Percentiles rank a stretch among this genome's conserved stretches.
Evolutionary conservation across 2,329 filamentous ascomycete genomes (phyloP).

Genomic region (Cadophora luteo-olivacea): DNA sequence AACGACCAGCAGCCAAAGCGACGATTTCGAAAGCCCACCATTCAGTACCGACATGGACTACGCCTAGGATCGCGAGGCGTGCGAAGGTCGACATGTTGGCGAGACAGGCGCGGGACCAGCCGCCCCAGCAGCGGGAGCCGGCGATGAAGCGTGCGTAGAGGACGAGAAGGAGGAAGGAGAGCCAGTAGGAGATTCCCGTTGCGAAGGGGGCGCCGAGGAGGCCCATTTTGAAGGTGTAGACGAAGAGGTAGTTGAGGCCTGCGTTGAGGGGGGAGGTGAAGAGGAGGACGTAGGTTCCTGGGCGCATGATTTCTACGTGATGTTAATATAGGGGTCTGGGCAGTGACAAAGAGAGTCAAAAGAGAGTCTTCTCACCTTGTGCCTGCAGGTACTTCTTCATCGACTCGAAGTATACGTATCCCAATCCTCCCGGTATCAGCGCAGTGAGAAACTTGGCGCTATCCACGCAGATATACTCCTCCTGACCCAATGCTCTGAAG

Average conservation of each 20-base stretch:
- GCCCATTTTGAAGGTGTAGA: conserved; percentile 73
- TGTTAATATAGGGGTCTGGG: too few relatives aligned
- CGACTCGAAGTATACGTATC: conserved; percentile 86
- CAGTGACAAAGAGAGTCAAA: too few relatives aligned
- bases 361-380: too few relatives aligned
- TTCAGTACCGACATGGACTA: conserved; percentile 86
- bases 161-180: conserved; percentile 78
- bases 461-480: conserved; percentile 76
- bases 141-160: conserved; percentile 74
- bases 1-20: conserved; percentile 78
- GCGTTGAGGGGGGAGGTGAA: conserved; percentile 84
- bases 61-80: conserved; percentile 75
- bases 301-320: conserved; percentile 78
- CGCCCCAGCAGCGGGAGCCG: conserved; percentile 82
- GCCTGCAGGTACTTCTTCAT: conserved; percentile 90
- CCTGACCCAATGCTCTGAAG: conserved; percentile 78
- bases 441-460: conserved; percentile 75
- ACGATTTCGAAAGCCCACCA: conserved; percentile 97
- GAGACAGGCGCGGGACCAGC: conserved; percentile 69
- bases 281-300: conserved; percentile 82
- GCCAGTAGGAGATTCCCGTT: conserved; percentile 86
- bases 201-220: conserved; percentile 82
- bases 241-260: conserved; percentile 79
- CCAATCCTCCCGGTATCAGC: conserved; percentile 80
- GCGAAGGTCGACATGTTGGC: conserved; percentile 74